Conservation (phyloP, 805 yeast genomes). For the Candida maesae region DNA sequence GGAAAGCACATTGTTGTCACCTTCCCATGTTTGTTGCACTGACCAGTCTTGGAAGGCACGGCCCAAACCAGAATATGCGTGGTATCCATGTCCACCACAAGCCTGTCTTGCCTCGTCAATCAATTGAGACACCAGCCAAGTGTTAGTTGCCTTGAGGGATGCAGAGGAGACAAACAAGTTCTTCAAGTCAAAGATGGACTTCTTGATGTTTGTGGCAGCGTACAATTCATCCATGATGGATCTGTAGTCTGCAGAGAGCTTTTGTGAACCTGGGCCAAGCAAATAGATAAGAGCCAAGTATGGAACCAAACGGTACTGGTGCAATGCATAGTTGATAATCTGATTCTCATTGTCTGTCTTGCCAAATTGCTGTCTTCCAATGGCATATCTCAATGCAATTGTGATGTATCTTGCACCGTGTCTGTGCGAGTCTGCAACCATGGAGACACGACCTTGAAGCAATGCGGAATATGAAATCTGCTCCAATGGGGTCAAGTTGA, state of each 20-base stretch:
- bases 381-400: constrained; percentile 81
- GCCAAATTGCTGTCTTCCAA: constrained; percentile 56
- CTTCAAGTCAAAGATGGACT: constrained; percentile 61
- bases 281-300: constrained; percentile 75
- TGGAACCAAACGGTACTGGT: constrained; percentile 87
- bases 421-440: constrained; percentile 84
- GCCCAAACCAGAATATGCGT: constrained; percentile 88
- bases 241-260: constrained; percentile 51
- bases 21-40: constrained; percentile 99
- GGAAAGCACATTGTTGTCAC: constrained; percentile 86
- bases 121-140: constrained; percentile 78
- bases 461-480: constrained; percentile 87
- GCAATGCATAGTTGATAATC: constrained; percentile 81
- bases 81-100: constrained; percentile 96
- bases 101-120: constrained; percentile 87
- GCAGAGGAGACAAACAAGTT: constrained; percentile 81
- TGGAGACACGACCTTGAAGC: constrained; percentile 82
- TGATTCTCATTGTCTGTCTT: constrained; percentile 57
- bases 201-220: constrained; percentile 40
- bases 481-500: constrained; percentile 71
- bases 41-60: constrained; percentile 90
- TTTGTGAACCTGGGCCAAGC: constrained; percentile 65
- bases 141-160: constrained; percentile 81
- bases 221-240: constrained; percentile 51
- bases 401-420: constrained; percentile 76